These are phyloP conservation scores for Cryptococcus wingfieldii DNA, from an alignment of 1,284 basidiomycete genomes.

Conservation along the genomic window DNA sequence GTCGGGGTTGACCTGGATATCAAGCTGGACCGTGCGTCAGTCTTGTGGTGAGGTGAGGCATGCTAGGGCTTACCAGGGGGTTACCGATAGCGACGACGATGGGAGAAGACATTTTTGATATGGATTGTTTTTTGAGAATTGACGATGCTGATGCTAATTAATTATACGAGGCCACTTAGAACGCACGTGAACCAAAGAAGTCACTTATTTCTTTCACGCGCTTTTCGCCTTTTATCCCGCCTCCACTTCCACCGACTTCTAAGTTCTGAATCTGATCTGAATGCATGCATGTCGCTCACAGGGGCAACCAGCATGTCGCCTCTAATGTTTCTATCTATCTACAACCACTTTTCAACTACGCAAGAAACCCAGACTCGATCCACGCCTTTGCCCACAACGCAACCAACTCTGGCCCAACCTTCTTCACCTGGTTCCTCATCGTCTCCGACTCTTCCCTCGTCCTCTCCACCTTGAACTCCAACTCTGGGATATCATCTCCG, in stretches of 20 bases:
- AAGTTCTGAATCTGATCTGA: no score
- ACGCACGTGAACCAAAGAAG: slow-evolving; percentile 1
- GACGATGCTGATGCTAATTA: neutral
- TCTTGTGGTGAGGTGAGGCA: neutral
- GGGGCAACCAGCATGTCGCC: neutral
- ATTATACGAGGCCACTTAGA: neutral
- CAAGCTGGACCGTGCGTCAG: slow-evolving; percentile 52
- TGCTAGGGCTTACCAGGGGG: slow-evolving; percentile 56
- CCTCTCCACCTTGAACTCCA: slow-evolving; percentile 31
- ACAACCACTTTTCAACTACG: neutral
- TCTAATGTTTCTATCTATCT: neutral
- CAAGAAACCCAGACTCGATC: slow-evolving; percentile 38
- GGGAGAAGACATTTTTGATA: slow-evolving; percentile 21
- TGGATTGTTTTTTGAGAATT: slow-evolving; percentile 2
- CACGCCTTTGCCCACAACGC: slow-evolving; percentile 35
- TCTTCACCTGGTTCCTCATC: slow-evolving; percentile 18
- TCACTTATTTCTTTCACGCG: neutral
- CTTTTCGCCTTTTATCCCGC: slow-evolving; percentile 8
- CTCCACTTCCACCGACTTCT: neutral
- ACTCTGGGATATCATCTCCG: slow-evolving; percentile 21
- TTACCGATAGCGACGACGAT: slow-evolving; percentile 78
- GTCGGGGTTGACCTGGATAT: slow-evolving; percentile 68
- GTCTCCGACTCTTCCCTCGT: slow-evolving; percentile 29
- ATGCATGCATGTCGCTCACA: no score
- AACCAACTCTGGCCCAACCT: slow-evolving; percentile 29